These are phyloP conservation scores for Nectriaceae sp. DNA, from an alignment of 2,329 filamentous ascomycete genomes.

Conservation along the genomic window DNA sequence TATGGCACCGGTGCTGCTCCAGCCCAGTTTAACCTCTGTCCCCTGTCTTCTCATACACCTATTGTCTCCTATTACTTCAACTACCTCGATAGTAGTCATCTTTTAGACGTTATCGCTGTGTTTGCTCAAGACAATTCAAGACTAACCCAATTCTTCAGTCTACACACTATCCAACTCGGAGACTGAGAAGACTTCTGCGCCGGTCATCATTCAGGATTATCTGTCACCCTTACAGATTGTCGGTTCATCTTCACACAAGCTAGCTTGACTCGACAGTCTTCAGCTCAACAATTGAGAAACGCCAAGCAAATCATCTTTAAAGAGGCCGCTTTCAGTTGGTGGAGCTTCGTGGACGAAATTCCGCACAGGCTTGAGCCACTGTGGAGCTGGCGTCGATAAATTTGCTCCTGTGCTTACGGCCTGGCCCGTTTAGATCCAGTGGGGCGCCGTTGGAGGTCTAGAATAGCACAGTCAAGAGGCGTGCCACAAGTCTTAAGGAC, in stretches of 20 bases:
- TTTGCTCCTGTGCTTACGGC: slow-evolving; percentile 23
- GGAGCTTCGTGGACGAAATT: slow-evolving; percentile 27
- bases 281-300: slow-evolving; percentile 4
- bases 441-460: slow-evolving; percentile 23
- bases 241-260: slow-evolving; percentile 12
- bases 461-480: slow-evolving; percentile 23
- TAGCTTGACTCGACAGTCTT: slow-evolving; percentile 1
- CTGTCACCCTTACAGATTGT: slow-evolving; percentile 10
- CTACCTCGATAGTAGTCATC: neutral
- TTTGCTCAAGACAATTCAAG: neutral
- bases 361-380: slow-evolving; percentile 27
- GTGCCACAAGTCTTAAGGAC: slow-evolving; percentile 23
- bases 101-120: neutral
- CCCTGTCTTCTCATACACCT: slow-evolving; percentile 3
- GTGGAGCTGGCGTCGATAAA: slow-evolving; percentile 26
- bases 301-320: slow-evolving; percentile 23
- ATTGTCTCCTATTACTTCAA: slow-evolving; percentile 6
- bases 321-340: slow-evolving; percentile 18
- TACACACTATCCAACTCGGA: neutral
- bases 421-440: slow-evolving; percentile 31
- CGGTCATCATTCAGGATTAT: slow-evolving; percentile 14
- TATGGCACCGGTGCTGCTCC: slow-evolving; percentile 25
- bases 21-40: slow-evolving; percentile 6
- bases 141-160: neutral
- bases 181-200: slow-evolving; percentile 10